A percentile compares a stretch with the other conserved stretches of the same genome.
Conservation (phyloP, 805 yeast species). For the Candida endomychidarum region DNA sequence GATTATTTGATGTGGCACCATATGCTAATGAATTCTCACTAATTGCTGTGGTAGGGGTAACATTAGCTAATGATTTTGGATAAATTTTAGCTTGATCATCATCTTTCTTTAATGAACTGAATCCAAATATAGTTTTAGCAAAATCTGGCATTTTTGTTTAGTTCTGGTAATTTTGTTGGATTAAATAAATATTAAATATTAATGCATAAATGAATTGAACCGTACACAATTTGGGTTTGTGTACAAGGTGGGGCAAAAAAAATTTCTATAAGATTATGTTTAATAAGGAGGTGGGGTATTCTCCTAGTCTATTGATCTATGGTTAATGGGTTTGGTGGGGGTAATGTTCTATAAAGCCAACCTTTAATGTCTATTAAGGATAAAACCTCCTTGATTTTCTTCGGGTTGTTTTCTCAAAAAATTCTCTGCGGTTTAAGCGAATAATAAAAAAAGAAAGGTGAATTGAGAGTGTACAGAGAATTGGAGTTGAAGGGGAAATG, state of each 20-base stretch:
- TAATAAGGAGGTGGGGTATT: no score
- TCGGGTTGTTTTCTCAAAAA: constrained; percentile 2
- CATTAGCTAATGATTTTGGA: constrained; percentile 38
- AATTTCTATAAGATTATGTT: no score
- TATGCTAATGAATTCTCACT: constrained; percentile 61
- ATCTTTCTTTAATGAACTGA: constrained; percentile 35
- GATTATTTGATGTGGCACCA: constrained; percentile 49
- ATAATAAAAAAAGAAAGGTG: background rate
- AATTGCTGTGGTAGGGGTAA: constrained; percentile 64
- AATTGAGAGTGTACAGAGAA: no score
- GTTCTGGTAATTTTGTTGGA: background rate
- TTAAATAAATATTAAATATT: constrained; percentile 4
- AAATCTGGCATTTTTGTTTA: constrained; percentile 38
- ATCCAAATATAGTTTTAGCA: constrained; percentile 46
- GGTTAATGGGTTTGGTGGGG: no score
- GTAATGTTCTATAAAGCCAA: constrained; percentile 5
- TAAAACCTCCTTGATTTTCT: constrained; percentile 7
- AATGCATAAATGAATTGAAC: constrained; percentile 7
- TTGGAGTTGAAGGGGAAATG: background rate
- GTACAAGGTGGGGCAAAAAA: no score
- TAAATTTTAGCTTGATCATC: constrained; percentile 13
- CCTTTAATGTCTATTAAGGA: constrained; percentile 4
- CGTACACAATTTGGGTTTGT: no score
- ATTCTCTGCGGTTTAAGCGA: constrained; percentile 4
- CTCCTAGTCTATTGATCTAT: no score